Percentiles rank a stretch among this genome's conserved stretches.
Conservation (phyloP, 768 basidiomycete species). For the Boletus rubescentipes region DNA sequence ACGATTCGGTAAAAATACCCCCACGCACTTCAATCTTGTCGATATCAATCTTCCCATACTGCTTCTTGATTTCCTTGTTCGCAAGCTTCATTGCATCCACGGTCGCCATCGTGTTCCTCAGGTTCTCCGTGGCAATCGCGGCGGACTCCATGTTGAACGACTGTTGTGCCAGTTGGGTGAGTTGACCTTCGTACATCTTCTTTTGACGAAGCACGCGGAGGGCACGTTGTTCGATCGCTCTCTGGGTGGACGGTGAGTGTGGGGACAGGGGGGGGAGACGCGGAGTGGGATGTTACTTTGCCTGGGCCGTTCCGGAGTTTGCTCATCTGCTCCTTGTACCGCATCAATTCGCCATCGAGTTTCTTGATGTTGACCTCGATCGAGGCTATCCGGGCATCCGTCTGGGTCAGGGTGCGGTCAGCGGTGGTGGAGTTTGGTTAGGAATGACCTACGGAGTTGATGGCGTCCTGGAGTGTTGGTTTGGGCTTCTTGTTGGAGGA, state of each 20-base stretch:
- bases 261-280: not conserved
- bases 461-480: conserved; percentile 88
- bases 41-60: conserved; percentile 96
- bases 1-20: not conserved
- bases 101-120: conserved; percentile 98
- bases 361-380: conserved; percentile 98
- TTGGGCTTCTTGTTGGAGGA: conserved; percentile 81
- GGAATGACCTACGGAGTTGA: conserved; percentile 62
- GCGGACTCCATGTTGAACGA: conserved; percentile 99
- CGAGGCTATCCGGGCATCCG: conserved; percentile 79
- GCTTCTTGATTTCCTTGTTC: conserved; percentile 94
- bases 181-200: conserved; percentile 91
- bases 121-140: conserved; percentile 92
- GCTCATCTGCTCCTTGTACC: conserved; percentile 96
- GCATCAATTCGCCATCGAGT: conserved; percentile 85
- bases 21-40: conserved; percentile 92
- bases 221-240: conserved; percentile 93
- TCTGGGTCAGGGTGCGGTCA: conserved; percentile 45
- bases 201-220: conserved; percentile 92
- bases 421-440: not conserved
- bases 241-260: conserved; percentile 40
- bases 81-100: conserved; percentile 94
- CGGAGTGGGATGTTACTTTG: conserved; percentile 55
- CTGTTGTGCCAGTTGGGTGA: conserved; percentile 89
- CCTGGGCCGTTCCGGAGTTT: conserved; percentile 93